Conservation (phyloP, 2,329 filamentous ascomycete species). For the Fusarium pseudoanthophilum region DNA sequence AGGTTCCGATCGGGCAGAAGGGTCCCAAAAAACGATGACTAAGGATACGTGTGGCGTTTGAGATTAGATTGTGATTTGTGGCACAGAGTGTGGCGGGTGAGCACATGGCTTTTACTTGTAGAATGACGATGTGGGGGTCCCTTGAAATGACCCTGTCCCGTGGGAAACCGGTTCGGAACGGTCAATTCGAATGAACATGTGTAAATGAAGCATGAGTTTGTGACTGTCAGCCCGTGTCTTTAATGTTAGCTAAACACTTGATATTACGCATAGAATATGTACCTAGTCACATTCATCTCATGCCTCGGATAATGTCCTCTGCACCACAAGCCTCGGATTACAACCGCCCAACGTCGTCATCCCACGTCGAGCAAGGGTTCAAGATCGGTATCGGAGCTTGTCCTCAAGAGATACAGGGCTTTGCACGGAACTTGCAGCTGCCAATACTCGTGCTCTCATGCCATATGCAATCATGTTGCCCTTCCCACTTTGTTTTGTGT, state of each 20-base stretch:
- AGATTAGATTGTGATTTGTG: neutral
- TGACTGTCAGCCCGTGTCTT: neutral
- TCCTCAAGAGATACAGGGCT: constrained; percentile 18
- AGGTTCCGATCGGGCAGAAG: constrained; percentile 31
- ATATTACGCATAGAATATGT: neutral
- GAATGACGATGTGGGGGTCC: constrained; percentile 35
- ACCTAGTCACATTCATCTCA: neutral
- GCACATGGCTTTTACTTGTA: neutral
- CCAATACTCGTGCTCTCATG: constrained; percentile 1
- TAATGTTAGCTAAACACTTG: neutral
- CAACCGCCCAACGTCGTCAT: constrained; percentile 27
- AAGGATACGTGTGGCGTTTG: neutral
- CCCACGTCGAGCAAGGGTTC: constrained; percentile 32
- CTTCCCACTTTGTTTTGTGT: neutral
- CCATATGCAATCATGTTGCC: constrained; percentile 16
- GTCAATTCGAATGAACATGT: constrained; percentile 17
- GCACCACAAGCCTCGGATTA: constrained; percentile 13
- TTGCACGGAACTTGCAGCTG: constrained; percentile 24
- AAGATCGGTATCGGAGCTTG: constrained; percentile 33
- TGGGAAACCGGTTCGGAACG: constrained; percentile 42
- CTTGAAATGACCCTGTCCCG: constrained; percentile 35
- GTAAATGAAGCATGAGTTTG: neutral
- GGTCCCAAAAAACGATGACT: constrained; percentile 6
- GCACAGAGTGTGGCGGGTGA: neutral
- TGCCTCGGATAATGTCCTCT: constrained; percentile 16